These are phyloP conservation scores for Salix dunnii DNA, from an alignment of 345 rosid species.

Conservation along the genomic window DNA sequence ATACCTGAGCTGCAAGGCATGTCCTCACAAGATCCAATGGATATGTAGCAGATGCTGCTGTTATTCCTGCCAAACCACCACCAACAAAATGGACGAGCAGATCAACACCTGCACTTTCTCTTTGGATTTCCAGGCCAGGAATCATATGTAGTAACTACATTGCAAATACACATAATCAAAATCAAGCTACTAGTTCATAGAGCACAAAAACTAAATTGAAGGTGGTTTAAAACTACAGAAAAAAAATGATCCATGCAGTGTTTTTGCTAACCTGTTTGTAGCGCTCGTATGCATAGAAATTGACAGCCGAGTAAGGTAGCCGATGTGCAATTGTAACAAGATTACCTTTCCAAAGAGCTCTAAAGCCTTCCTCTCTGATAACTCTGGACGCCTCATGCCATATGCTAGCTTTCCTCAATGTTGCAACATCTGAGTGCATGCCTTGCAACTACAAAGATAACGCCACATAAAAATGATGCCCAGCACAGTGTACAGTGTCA, in stretches of 20 bases:
- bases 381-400: slow-evolving; percentile 82
- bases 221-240: background rate
- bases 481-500: background rate
- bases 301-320: slow-evolving; percentile 85
- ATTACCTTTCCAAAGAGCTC: slow-evolving; percentile 97
- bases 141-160: slow-evolving; percentile 54
- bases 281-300: slow-evolving; percentile 82
- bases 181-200: background rate
- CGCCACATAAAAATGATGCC: background rate
- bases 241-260: background rate
- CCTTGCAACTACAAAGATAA: slow-evolving; percentile 68
- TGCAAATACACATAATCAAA: slow-evolving; percentile 10
- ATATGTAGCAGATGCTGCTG: slow-evolving; percentile 87
- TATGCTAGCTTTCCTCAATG: slow-evolving; percentile 67
- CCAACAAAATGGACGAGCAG: slow-evolving; percentile 61
- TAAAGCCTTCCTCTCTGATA: slow-evolving; percentile 76
- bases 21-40: slow-evolving; percentile 98
- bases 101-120: slow-evolving; percentile 34
- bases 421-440: slow-evolving; percentile 69
- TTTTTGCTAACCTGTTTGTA: slow-evolving; percentile 57
- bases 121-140: slow-evolving; percentile 34
- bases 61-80: slow-evolving; percentile 93
- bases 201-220: background rate
- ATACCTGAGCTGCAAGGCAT: slow-evolving; percentile 93
- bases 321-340: slow-evolving; percentile 91